Evolutionary conservation across 2,329 filamentous ascomycete species (phyloP), one percentile per base, ranked within the genome.

Genomic region (Trichophyton mentagrophytes): DNA sequence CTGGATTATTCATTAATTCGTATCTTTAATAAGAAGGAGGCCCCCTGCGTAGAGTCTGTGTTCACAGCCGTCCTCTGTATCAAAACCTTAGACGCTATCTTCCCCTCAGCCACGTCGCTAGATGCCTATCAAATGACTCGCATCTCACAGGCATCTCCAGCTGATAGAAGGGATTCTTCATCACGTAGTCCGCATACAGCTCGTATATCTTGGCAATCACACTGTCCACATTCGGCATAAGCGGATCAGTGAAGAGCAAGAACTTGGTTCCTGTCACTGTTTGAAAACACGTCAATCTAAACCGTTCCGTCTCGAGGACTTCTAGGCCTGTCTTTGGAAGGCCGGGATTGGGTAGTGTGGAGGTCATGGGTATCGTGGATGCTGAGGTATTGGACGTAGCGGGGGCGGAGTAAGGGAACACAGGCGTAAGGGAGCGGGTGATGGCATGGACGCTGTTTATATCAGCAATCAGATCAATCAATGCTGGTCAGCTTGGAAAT

Each of bases 161-260:
- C 27, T 93, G 91, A 76, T 97, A 97, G 71, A 99, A 99, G 0
- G 93, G 93, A 73, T 99, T 99, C 80, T 97, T 99, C 90, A 96
- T 97, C 67, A 99, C 93, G 72, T 89, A 97, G 74, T 99, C 93
- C 58, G 89, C 83, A 77, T 97, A 99, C 59, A 97, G 77, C 73
- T 97, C 93, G 73, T 99, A 97, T 68, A 96, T 86, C 73, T 85
- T 87, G 71, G 85, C 82, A 67, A 96, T 85, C 51, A 92, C 87
- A 11, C 84, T 80, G 68, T 97, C 93, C 44, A 95, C 86, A 69
- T 95, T 95, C 27, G 66, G 83, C 77, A 95, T 91, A 65, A 89
- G 84, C 15, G 85, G 85, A 74, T 97, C 93, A 60, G 93, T 96
- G 72, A 99, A 96, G 60, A 99, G 80, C 44, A 99, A 77, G 72